Conservation (phyloP, 2,329 filamentous ascomycete genomes). For the Ophiocordyceps robertsii region DNA sequence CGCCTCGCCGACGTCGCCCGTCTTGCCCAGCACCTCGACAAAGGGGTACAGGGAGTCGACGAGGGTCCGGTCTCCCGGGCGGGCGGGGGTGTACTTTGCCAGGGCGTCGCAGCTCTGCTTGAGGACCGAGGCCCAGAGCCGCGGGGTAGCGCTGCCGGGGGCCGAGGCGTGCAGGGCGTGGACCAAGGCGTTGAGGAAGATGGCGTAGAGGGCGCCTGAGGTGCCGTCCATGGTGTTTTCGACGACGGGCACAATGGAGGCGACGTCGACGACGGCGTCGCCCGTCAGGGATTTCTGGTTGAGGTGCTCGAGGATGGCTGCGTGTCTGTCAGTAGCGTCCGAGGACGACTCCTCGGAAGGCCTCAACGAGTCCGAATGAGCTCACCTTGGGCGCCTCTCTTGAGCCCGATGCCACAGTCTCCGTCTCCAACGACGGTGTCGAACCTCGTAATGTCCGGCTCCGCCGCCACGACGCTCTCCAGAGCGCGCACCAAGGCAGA, state of each 20-base stretch:
- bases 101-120: constrained; percentile 58
- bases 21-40: constrained; percentile 53
- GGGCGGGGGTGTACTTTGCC: constrained; percentile 75
- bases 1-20: constrained; percentile 56
- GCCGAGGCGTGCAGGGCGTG: constrained; percentile 38
- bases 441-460: constrained; percentile 59
- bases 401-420: constrained; percentile 77
- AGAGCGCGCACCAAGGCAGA: constrained; percentile 43
- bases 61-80: constrained; percentile 77
- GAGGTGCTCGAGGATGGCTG: constrained; percentile 40
- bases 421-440: constrained; percentile 82
- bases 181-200: constrained; percentile 79
- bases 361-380: background rate
- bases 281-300: constrained; percentile 29
- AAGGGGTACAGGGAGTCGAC: constrained; percentile 87
- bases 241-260: constrained; percentile 38
- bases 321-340: background rate
- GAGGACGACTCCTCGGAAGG: background rate
- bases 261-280: constrained; percentile 38
- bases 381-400: constrained; percentile 67
- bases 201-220: constrained; percentile 52
- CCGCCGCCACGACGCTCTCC: constrained; percentile 47
- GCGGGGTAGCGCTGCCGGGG: constrained; percentile 23
- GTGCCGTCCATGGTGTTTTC: constrained; percentile 49
- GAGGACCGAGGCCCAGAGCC: constrained; percentile 50